Evolutionary conservation across 768 basidiomycete species (phyloP), one percentile per base, ranked within the genome.

Genomic region (Boletus edulis): DNA sequence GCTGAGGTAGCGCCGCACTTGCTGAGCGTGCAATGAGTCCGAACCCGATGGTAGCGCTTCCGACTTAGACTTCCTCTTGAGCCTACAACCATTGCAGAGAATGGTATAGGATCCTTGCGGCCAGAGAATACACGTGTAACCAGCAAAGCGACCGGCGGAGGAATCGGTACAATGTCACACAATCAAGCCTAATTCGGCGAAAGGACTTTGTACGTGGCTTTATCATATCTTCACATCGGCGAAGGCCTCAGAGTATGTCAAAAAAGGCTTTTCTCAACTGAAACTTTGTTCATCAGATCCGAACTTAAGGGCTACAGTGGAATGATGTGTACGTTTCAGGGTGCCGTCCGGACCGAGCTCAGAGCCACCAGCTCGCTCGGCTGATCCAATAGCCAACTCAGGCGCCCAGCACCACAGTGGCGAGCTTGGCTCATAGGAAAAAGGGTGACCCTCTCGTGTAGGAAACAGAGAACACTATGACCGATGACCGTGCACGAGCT

Each of bases 401-500:
- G 39, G 37, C 15, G 8, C 38, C 31, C 32, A 39, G 7, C 40
- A 12, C 15, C 22, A 24, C 5, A 6, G 8, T 24, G 34, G 18
- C 29, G 29, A 11, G 31, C 35, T 40, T 24, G 51, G 27, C 2
- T 10, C 20, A 2, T n/a, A 32, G 20, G 4, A 22, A 48, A 40
- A 39, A 15, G 22, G 31, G n/a, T 3, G 42, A 40, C 12, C 12
- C 7, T 46, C 38, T 27, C 52, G 38, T n/a, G 12, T 32, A 39
- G 10, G 45, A 24, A 46, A 32, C 4, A 57, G 24, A 24, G n/a
- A 9, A 15, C 14, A 34, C 32, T 57, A 65, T 56, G 46, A 8
- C 45, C 51, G 35, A 53, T 61, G 52, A 37, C 68, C 52, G 13
- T 67, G 57, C 20, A 83, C 79, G 55, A 90, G 67, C 64, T 78